Evolutionary conservation across 2,329 filamentous ascomycete species (phyloP), one percentile per base, ranked within the genome.

Genomic region (Aspergillus viridinutans): DNA sequence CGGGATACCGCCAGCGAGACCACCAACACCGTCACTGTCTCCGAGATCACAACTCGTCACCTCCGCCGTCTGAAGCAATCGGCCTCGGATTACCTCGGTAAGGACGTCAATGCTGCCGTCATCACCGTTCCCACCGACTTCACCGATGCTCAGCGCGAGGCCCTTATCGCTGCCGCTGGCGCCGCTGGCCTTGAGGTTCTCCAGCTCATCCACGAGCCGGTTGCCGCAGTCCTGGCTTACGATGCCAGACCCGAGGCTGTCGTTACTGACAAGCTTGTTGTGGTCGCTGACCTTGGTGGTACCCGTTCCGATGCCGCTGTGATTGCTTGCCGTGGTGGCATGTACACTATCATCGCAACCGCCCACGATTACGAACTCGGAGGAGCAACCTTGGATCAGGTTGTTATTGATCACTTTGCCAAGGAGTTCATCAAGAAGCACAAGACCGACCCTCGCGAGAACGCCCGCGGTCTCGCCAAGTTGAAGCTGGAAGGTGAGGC

Each of bases 391-490:
- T 83, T 99, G 56, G 94, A 99, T 80, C 85, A 94, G 74, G 89
- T 93, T 51, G 83, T 99, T 58, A 90, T 96, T 73, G 93, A 99
- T 74, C 88, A 97, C 81, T 97, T 97, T 67, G 90, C 93, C 67
- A 99, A 99, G 83, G 94, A 99, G 78, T 99, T 99, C 79, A 84
- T 94, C 71, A 97, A 99, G 85, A 96, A 96, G 83, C 85, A 97
- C 84, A 88, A 87, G 79, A 85, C 85, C 57, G 94, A 97, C 75
- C 94, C 94, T 23, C 85, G 92, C 66, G 83, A 87, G 71, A 90
- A 94, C 72, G 82, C 87, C 55, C 87, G 87, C 68, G 89, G 89
- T 68, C 79, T 97, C 67, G 92, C 94, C 60, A 99, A 97, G 83
- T 81, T 99, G 64, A 93, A 91, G 77, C 83, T 92, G 50, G 94